Evolutionary conservation across 1,284 basidiomycete genomes (phyloP), one percentile per base, ranked within the genome.

Genomic region (Ganoderma meredithae): DNA sequence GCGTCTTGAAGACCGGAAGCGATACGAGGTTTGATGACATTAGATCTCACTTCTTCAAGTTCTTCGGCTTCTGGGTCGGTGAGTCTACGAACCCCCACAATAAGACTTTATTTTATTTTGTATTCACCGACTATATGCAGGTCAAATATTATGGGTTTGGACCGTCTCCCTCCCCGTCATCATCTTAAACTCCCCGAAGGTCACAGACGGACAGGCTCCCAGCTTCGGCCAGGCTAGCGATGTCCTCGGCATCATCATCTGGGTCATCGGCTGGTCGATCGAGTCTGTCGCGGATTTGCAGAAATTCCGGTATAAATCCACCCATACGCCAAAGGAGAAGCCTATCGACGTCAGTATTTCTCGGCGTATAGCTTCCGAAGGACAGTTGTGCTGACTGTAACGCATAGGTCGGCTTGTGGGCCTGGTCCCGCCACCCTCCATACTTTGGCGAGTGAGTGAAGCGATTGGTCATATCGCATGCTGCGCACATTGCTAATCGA

Each of bases 391-490:
- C 36, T 19, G n/a, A 53, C 19, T 52, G 39, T 25, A 55, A 33
- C 22, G 62, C 8, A 8, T 63, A 88, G 86, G 78, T 72, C 44
- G 88, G 87, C 1, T 67, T 89, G 2, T 89, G 88, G 88, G 80
- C 75, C 12, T 91, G 86, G 83, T 90, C 89, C 27, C 84, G 88
- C 22, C 89, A 93, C 71, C 92, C 92, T 36, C 89, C 91, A 9
- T 94, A 93, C 77, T 92, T 93, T 75, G 91, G 91, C 76, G 91
- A 93, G 86, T 89, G 76, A 76, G 85, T 83, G 31, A 5, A 6
- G 31, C 31, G 53, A 10, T 7, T 15, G 33, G 31, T 56, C 12
- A n/a, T 3, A 7, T 39, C 19, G 9, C 9, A 25, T 22, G 47
- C 22, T 27, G 25, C 13, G 15, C 27, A 2, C 27, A 5, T 31